Conservation (phyloP, 768 basidiomycete species). For the Hericium alpestre region DNA sequence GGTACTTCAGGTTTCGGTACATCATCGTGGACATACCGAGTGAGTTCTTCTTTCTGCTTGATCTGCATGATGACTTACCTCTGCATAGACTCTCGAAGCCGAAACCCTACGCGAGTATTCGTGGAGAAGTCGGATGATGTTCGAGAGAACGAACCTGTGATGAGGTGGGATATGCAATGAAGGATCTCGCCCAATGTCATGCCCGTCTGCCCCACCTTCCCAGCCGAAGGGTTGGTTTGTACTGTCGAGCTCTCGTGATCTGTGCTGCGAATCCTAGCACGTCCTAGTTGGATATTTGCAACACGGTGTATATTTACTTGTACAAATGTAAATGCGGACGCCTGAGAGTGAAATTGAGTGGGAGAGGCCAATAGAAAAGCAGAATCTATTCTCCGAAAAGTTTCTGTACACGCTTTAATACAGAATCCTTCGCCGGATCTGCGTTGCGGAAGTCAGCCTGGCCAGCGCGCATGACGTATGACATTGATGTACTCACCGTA, state of each 20-base stretch:
- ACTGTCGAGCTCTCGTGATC: not conserved
- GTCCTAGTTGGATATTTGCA: not conserved
- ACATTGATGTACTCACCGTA: conserved; percentile 54
- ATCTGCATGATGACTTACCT: conserved; percentile 17
- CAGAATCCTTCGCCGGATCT: conserved; percentile 95
- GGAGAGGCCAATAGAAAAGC: not conserved
- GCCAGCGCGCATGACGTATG: not conserved
- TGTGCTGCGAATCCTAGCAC: not conserved
- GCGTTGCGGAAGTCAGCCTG: conserved; percentile 13
- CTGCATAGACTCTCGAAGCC: conserved; percentile 45
- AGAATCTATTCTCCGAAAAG: conserved; percentile 73
- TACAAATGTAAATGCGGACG: not conserved
- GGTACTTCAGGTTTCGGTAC: conserved; percentile 70
- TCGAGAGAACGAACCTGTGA: conserved; percentile 58
- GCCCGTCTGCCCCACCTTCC: not conserved
- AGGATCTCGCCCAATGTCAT: not conserved
- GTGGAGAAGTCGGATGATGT: conserved; percentile 59
- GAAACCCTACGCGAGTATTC: conserved; percentile 56
- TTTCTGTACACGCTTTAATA: conserved; percentile 94
- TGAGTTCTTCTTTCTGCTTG: conserved; percentile 29
- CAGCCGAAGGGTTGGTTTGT: not conserved
- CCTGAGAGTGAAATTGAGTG: not conserved
- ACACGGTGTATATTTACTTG: not conserved
- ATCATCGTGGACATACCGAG: conserved; percentile 73
- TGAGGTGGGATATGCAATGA: conserved; percentile 43